Conservation (phyloP, 768 basidiomycete genomes). For the Sistotremastrum niveocremeum region DNA sequence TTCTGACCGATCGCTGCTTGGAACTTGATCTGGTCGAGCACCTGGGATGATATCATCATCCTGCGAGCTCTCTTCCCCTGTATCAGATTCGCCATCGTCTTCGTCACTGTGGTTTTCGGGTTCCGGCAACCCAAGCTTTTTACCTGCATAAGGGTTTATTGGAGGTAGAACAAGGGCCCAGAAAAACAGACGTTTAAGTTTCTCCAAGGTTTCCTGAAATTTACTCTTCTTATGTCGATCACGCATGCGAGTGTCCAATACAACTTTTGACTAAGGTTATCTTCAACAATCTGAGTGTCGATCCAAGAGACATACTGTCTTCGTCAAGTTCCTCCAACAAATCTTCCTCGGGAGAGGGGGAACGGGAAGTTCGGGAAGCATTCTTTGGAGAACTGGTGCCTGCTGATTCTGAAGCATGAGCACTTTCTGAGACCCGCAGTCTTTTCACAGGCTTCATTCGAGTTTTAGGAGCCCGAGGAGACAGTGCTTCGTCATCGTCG, state of each 20-base stretch:
- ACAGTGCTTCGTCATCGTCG: no score
- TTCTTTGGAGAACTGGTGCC: neutral
- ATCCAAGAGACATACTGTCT: conserved; percentile 30
- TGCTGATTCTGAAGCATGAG: neutral
- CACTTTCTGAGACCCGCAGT: no score
- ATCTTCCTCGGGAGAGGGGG: conserved; percentile 31
- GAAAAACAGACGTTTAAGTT: conserved; percentile 41
- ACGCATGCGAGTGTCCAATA: conserved; percentile 52
- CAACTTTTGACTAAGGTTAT: conserved; percentile 25
- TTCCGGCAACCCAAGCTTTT: conserved; percentile 26
- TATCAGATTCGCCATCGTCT: conserved; percentile 11
- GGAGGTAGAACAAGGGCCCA: neutral
- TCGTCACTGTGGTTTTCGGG: conserved; percentile 10
- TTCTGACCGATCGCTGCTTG: conserved; percentile 17
- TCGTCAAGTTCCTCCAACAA: conserved; percentile 37
- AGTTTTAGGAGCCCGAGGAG: no score
- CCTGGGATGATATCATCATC: conserved; percentile 27
- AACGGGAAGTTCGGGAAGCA: neutral
- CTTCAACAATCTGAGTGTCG: neutral
- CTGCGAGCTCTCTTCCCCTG: conserved; percentile 13
- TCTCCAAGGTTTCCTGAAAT: conserved; percentile 54
- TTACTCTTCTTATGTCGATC: conserved; percentile 40
- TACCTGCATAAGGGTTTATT: conserved; percentile 17
- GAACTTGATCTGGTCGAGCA: conserved; percentile 28
- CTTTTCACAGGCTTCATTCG: no score